phyloP scores from a whole-genome alignment of 148 eudicot genomes.

The Cornus suecica region DNA sequence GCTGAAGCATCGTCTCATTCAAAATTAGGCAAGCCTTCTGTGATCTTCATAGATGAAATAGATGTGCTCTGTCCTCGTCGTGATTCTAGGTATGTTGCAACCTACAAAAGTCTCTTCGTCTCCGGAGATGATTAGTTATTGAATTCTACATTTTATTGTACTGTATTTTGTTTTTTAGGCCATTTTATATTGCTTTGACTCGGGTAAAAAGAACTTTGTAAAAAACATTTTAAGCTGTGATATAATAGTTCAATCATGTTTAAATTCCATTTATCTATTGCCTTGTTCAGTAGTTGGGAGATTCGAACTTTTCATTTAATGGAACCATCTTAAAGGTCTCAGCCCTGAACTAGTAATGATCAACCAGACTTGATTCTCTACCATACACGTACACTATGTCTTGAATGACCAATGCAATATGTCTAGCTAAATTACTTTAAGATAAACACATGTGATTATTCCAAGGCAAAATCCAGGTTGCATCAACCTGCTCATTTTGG shows the following conservation, averaged over 20 bases:
- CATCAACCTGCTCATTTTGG: neutral
- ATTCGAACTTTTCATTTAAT: neutral
- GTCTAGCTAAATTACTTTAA: neutral
- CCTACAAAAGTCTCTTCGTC: neutral
- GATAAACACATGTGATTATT: too few species aligned
- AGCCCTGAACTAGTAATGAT: neutral
- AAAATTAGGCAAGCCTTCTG: constrained; percentile 71
- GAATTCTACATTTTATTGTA: neutral
- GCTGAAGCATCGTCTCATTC: constrained; percentile 73
- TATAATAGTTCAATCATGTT: too few species aligned
- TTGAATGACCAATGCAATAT: neutral
- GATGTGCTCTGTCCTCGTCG: constrained; percentile 95
- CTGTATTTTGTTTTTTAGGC: neutral
- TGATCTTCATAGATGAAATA: constrained; percentile 90
- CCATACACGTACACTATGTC: neutral
- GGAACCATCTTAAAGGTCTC: neutral
- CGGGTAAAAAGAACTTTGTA: neutral
- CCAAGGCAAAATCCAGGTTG: neutral
- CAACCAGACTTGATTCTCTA: neutral
- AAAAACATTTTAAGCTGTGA: neutral
- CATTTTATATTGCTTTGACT: neutral
- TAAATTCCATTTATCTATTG: neutral
- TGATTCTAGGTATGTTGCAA: constrained; percentile 55
- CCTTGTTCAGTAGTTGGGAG: neutral
- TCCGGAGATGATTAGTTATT: neutral